Percentiles rank a stretch among this genome's conserved stretches.
These are phyloP conservation scores for Hippophae tibetana DNA, from an alignment of 306 rosid species.

Conservation along the genomic window DNA sequence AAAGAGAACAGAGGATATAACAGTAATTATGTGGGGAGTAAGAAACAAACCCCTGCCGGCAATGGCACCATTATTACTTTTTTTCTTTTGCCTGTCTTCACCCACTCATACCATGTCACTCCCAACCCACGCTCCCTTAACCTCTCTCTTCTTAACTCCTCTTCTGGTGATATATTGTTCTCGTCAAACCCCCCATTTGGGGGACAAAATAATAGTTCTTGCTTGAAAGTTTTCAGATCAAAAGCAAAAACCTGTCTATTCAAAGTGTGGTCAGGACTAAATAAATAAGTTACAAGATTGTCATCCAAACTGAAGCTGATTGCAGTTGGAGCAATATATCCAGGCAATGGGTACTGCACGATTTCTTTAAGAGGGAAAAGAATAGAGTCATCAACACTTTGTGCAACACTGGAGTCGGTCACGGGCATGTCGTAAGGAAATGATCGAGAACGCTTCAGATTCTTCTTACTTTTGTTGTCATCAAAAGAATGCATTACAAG, in stretches of 20 bases:
- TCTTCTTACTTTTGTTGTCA: slow-evolving; percentile 39
- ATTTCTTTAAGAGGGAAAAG: slow-evolving; percentile 77
- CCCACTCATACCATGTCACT: slow-evolving; percentile 92
- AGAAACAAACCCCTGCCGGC: slow-evolving; percentile 86
- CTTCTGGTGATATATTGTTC: slow-evolving; percentile 75
- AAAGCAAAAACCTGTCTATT: slow-evolving; percentile 58
- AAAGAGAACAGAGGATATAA: neutral
- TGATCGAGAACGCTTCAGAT: slow-evolving; percentile 55
- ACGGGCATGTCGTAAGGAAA: slow-evolving; percentile 52
- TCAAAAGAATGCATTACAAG: slow-evolving; percentile 71
- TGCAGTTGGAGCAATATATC: slow-evolving; percentile 69
- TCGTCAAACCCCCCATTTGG: slow-evolving; percentile 86
- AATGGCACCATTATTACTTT: slow-evolving; percentile 79
- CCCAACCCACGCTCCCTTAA: slow-evolving; percentile 91
- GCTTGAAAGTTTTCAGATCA: slow-evolving; percentile 45
- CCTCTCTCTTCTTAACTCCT: slow-evolving; percentile 93
- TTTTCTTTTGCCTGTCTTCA: slow-evolving; percentile 52
- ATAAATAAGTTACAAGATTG: slow-evolving; percentile 50
- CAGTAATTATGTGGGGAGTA: slow-evolving; percentile 3
- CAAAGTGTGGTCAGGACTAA: slow-evolving; percentile 71
- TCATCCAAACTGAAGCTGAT: slow-evolving; percentile 79
- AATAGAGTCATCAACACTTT: slow-evolving; percentile 40
- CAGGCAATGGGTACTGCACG: slow-evolving; percentile 86
- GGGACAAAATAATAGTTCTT: slow-evolving; percentile 68
- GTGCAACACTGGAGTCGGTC: slow-evolving; percentile 46